phyloP scores from a whole-genome alignment of 208 protist genomes.

The Naegleria lovaniensis region DNA sequence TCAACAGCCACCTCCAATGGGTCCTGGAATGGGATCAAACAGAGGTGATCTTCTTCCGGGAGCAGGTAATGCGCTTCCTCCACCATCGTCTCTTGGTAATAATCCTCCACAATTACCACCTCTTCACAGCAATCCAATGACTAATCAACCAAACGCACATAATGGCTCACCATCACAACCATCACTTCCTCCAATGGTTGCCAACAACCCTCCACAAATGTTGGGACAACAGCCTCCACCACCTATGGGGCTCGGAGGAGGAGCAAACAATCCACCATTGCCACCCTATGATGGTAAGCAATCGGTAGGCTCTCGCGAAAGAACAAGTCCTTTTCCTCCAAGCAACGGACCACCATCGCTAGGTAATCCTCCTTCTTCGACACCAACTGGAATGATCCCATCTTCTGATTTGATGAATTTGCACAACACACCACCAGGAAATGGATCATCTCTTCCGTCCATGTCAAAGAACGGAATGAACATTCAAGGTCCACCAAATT shows the following conservation, averaged over 20 bases:
- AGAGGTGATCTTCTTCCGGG: background rate
- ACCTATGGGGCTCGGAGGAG: background rate
- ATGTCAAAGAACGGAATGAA: background rate
- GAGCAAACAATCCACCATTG: background rate
- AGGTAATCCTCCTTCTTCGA: too few species aligned
- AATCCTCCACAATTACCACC: background rate
- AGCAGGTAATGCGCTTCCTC: background rate
- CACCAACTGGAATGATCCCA: too few species aligned
- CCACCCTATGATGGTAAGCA: background rate
- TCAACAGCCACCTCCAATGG: background rate
- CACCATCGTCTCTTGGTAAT: background rate
- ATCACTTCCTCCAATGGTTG: background rate
- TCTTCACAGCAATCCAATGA: background rate
- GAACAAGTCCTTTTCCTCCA: background rate
- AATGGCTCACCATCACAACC: background rate
- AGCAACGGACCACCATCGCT: background rate
- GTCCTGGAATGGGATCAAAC: background rate
- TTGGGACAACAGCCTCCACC: background rate
- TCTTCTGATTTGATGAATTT: background rate
- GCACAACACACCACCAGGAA: background rate
- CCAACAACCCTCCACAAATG: background rate
- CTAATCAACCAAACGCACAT: background rate
- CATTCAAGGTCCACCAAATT: too few species aligned
- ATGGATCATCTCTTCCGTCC: background rate
- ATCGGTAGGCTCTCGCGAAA: background rate